These are phyloP conservation scores for Metschnikowia chrysomelidarum DNA, from an alignment of 805 yeast genomes.

Conservation along the genomic window DNA sequence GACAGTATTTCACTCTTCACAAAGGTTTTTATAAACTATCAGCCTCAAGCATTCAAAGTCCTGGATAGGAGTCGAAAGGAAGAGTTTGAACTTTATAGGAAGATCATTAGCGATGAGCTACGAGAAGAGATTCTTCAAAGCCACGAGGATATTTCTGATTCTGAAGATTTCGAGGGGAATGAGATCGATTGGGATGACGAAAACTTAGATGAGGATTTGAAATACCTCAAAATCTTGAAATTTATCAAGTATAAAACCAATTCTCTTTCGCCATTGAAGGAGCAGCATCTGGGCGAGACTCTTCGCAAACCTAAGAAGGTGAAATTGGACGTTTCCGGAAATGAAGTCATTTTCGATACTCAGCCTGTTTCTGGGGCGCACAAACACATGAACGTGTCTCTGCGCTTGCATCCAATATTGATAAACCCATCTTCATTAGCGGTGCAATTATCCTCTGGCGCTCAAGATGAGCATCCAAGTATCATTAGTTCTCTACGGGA, in stretches of 20 bases:
- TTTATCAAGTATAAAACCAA: slow-evolving; percentile 38
- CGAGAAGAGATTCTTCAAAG: slow-evolving; percentile 37
- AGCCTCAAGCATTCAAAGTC: slow-evolving; percentile 22
- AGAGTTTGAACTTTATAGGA: slow-evolving; percentile 38
- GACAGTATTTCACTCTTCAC: slow-evolving; percentile 32
- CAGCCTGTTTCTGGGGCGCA: too few species aligned
- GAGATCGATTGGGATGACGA: slow-evolving; percentile 50
- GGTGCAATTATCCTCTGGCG: too few species aligned
- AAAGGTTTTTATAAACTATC: slow-evolving; percentile 39
- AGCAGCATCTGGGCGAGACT: too few species aligned
- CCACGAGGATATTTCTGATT: slow-evolving; percentile 25
- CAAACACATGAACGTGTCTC: too few species aligned
- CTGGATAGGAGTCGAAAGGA: slow-evolving; percentile 22
- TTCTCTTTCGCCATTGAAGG: slow-evolving; percentile 10
- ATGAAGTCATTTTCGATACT: too few species aligned
- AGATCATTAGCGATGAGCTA: slow-evolving; percentile 39
- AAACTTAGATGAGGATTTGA: slow-evolving; percentile 46
- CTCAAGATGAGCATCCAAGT: too few species aligned
- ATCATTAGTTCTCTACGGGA: too few species aligned
- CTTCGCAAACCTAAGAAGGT: too few species aligned
- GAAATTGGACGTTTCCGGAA: too few species aligned
- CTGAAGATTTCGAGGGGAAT: slow-evolving; percentile 29
- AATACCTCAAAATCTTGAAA: slow-evolving; percentile 41
- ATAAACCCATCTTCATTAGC: too few species aligned
- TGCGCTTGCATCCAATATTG: too few species aligned